Evolutionary conservation across 2,329 filamentous ascomycete species (phyloP), one percentile per base, ranked within the genome.

Genomic region (Arthroderma uncinatum): DNA sequence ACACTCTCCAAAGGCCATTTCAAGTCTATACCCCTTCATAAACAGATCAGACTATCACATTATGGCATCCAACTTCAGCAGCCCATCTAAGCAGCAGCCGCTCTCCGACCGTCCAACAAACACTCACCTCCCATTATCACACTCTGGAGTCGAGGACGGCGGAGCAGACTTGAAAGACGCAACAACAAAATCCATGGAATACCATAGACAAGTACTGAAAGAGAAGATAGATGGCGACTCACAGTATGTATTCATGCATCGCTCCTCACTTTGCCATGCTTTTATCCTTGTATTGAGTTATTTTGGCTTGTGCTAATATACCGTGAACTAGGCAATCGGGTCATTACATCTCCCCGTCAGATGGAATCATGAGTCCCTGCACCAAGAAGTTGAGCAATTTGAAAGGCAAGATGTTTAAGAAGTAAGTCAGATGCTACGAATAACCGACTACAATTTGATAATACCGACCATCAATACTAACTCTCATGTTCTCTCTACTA

Each of bases 341-440:
- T 44, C 68, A 69, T 47, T 78, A 77, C 60, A 68, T 78, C 58
- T 77, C 75, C 36, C 76, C 76, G 0, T 77, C 74, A 2, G 76
- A 78, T 61, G 72, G 73, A 39, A 74, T 78, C 53, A 74, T 76
- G 70, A 76, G 74, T 54, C 76, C 76, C 2, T 76, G 74, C 59
- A 76, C 74, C 28, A 75, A 76, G 69, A 78, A 78, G 56, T 57
- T 78, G 64, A 75, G 71, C 54, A 72, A 76, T 57, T 65, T 77
- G 56, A 78, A 78, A 69, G 72, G 73, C 37, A 76, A 76, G 70
- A 70, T 73, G 25, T 76, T 76, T 57, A 73, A 73, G 64, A 76
- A 73, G 74, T 76, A 67, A 53, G 67, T 64, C 6, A 2, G 10
- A 4, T 14, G 40, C 34, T 14, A 23, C 21, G 5, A 23, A 33